Evolutionary conservation across 2,329 filamentous ascomycete genomes (phyloP).

Genomic region (Berkeleyomyces basicola): DNA sequence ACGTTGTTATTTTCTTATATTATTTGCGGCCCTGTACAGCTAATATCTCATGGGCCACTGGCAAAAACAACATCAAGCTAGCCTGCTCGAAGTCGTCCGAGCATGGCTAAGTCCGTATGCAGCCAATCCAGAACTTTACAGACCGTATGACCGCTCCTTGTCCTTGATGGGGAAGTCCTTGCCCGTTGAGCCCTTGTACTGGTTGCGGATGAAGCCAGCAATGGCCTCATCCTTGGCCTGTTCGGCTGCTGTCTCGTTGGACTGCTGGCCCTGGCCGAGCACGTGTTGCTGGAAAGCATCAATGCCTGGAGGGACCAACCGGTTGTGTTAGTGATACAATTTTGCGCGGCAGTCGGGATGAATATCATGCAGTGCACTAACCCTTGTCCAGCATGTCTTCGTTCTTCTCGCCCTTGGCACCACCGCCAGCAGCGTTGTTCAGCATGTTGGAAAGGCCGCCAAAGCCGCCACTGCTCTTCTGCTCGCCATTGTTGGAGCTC

Average conservation of each 20-base stretch:
- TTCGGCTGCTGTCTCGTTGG: conserved; percentile 56
- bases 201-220: conserved; percentile 49
- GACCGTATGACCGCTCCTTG: conserved; percentile 35
- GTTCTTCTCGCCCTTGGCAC: conserved; percentile 59
- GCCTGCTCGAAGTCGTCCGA: not conserved
- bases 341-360: no score
- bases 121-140: not conserved
- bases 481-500: conserved; percentile 14
- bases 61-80: not conserved
- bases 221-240: conserved; percentile 75
- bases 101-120: not conserved
- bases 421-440: conserved; percentile 56
- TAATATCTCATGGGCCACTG: not conserved
- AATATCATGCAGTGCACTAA: conserved; percentile 19
- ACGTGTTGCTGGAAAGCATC: conserved; percentile 65
- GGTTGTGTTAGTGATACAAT: not conserved
- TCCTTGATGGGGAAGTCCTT: conserved; percentile 54
- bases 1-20: not conserved
- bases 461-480: conserved; percentile 25
- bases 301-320: conserved; percentile 37
- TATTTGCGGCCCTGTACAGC: not conserved
- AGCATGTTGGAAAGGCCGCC: conserved; percentile 52
- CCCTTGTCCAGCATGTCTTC: conserved; percentile 74
- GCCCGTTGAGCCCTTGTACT: conserved; percentile 55
- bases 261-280: conserved; percentile 51